Base-by-base conservation (phyloP, 495 filamentous ascomycete genomes). In the Xylaria telfairii region DNA sequence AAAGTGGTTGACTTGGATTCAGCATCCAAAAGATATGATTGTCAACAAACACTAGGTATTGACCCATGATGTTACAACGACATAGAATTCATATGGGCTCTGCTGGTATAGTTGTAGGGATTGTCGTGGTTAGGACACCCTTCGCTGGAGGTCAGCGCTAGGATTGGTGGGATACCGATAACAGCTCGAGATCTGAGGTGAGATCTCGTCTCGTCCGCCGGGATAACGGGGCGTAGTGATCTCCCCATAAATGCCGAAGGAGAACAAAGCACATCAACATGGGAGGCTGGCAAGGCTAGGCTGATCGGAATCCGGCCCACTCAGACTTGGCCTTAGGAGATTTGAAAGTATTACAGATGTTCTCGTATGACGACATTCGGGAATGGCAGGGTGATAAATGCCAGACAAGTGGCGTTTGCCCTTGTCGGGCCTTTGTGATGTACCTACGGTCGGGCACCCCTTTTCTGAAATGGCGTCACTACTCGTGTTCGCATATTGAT, bases 351-450 rank as follows among this genome's bases (percentile, higher is more conserved):
- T 57, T 34, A 57, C 51, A 34, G 65, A 47, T 60, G 30, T 59
- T 59, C 54, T 68, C 65, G 65, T 68, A 68, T 68, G 65, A 68
- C 65, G 65, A 57, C 65, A 68, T 68, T 44, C 47, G 49, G 65
- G 54, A 24, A 42, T 39, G 17, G 32, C 21, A 57, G 47, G 24
- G 51, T 39, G 41, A 15, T 32, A 12, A 67, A 47, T 60, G 47
- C 65, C 19, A 46, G 49, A 59, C 54, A 60, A 57, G 26, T 57
- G 65, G 37, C 54, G 39, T 47, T 32, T 44, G 28, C 44, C 62
- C 62, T 65, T 21, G 61, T 65, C 62, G 19, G 24, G 30, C 30
- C 17, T 17, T n/a, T 28, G 62, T 13, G 7, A 51, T 65, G 44
- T 62, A 32, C 32, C 19, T n/a, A 37, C 30, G 30, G 37, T 42